Conservation (phyloP, 108 stramenopile genomes). For the Chaetoceros muelleri region DNA sequence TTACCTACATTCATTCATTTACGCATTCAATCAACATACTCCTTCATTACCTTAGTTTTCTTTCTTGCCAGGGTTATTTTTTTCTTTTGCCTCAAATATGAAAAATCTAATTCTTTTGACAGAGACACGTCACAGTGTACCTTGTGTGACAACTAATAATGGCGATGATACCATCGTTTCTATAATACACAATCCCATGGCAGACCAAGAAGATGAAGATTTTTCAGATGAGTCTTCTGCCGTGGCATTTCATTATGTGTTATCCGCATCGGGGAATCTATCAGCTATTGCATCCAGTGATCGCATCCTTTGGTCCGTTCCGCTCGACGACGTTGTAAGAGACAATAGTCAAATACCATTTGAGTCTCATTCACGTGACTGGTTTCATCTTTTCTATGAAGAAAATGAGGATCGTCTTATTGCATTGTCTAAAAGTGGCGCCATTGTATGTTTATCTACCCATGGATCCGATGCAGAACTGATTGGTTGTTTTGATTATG, state of each 20-base stretch:
- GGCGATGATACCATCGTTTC: background rate
- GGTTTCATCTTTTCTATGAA: slow-evolving; percentile 29
- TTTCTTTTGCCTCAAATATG: background rate
- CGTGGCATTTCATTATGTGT: background rate
- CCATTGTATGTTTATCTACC: slow-evolving; percentile 36
- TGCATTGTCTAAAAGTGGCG: slow-evolving; percentile 31
- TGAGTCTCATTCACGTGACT: slow-evolving; percentile 5
- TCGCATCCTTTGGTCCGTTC: background rate
- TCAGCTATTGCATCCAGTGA: background rate
- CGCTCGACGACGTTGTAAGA: background rate
- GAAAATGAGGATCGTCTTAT: slow-evolving; percentile 27
- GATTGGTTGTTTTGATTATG: slow-evolving; percentile 78
- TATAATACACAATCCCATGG: background rate
- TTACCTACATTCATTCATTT: slow-evolving; percentile 35
- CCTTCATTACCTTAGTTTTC: background rate
- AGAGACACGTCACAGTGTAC: slow-evolving; percentile 1
- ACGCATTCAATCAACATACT: background rate
- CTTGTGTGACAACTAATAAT: background rate
- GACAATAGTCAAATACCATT: background rate
- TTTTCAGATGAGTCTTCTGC: background rate
- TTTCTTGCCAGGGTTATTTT: background rate
- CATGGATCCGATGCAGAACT: slow-evolving; percentile 47
- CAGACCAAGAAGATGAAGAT: slow-evolving; percentile 1
- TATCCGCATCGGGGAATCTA: background rate
- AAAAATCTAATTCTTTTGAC: slow-evolving; percentile 1